Evolutionary conservation across 169 alveolate genomes (phyloP).

Genomic region (Plasmodium vivax): DNA sequence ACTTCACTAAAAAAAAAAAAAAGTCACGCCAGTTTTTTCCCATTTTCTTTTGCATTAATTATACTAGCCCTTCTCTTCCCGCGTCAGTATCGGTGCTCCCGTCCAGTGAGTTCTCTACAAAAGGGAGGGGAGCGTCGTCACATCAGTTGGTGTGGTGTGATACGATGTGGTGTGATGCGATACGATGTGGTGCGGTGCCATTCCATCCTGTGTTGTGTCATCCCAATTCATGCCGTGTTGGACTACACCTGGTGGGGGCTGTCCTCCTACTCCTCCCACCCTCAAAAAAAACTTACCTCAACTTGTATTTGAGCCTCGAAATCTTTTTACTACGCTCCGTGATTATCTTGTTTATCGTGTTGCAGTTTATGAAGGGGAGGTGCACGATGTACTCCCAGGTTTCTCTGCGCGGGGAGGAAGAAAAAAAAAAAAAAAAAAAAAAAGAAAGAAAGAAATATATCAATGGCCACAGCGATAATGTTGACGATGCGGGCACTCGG

Average conservation of each 20-base stretch:
- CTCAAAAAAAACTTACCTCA: conserved; percentile 20
- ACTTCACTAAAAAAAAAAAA: neutral
- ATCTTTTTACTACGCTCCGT: conserved; percentile 55
- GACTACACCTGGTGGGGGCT: neutral
- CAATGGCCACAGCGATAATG: neutral
- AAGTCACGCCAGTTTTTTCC: neutral
- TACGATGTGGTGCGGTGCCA: no score
- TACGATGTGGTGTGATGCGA: no score
- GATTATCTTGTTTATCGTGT: conserved; percentile 55
- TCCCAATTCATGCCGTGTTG: neutral
- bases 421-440: neutral
- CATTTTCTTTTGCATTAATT: neutral
- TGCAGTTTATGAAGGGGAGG: conserved; percentile 72
- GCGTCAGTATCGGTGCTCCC: conserved; percentile 55
- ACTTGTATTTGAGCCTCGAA: conserved; percentile 56
- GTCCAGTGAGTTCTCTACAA: conserved; percentile 55
- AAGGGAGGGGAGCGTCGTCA: neutral
- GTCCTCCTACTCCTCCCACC: neutral
- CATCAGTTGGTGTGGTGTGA: neutral
- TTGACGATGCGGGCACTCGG: neutral
- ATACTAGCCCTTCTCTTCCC: neutral
- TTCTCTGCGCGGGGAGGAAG: conserved; percentile 15
- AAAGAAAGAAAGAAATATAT: neutral
- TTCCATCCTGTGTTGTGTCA: neutral
- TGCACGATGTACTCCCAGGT: conserved; percentile 74